A percentile compares a stretch with the other conserved stretches of the same genome.
Conservation (phyloP, 108 stramenopile genomes). For the Skeletonema marinoi region DNA sequence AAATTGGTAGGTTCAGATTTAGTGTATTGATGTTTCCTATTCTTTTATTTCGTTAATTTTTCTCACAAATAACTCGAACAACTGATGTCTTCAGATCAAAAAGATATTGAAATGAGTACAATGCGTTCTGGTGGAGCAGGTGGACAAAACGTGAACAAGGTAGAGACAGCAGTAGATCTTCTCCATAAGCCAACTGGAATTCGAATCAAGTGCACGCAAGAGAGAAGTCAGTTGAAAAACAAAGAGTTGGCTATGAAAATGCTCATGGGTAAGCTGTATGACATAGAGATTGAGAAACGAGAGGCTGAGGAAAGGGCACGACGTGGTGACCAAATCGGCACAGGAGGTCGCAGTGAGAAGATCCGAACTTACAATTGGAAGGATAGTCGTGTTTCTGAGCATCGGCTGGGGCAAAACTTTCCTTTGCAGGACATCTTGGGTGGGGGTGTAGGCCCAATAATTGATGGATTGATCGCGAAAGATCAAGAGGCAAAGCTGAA, state of each 20-base stretch:
- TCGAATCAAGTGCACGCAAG: slow-evolving; percentile 95
- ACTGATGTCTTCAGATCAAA: slow-evolving; percentile 44
- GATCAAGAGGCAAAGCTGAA: slow-evolving; percentile 85
- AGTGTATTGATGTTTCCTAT: not conserved
- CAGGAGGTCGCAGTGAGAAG: slow-evolving; percentile 93
- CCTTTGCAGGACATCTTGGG: slow-evolving; percentile 73
- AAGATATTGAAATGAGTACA: slow-evolving; percentile 88
- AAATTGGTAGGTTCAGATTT: slow-evolving; percentile 50
- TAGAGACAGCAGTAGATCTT: slow-evolving; percentile 96
- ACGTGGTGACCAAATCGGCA: slow-evolving; percentile 90
- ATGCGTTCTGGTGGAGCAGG: slow-evolving; percentile 95
- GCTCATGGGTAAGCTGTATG: slow-evolving; percentile 86
- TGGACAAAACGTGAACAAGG: slow-evolving; percentile 99
- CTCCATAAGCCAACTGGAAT: slow-evolving; percentile 97
- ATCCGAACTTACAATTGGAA: slow-evolving; percentile 99
- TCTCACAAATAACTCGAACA: not conserved
- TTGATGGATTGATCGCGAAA: slow-evolving; percentile 75
- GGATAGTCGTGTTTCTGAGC: slow-evolving; percentile 94
- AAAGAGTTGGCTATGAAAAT: slow-evolving; percentile 95
- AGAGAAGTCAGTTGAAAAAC: slow-evolving; percentile 95
- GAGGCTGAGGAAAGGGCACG: slow-evolving; percentile 79
- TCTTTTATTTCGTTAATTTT: not conserved
- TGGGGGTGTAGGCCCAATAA: slow-evolving; percentile 80
- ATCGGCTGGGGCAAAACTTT: slow-evolving; percentile 89
- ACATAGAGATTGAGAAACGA: slow-evolving; percentile 85